phyloP scores from a whole-genome alignment of 1,139 yeast species.

The Lodderomyces oxycetoniae region DNA sequence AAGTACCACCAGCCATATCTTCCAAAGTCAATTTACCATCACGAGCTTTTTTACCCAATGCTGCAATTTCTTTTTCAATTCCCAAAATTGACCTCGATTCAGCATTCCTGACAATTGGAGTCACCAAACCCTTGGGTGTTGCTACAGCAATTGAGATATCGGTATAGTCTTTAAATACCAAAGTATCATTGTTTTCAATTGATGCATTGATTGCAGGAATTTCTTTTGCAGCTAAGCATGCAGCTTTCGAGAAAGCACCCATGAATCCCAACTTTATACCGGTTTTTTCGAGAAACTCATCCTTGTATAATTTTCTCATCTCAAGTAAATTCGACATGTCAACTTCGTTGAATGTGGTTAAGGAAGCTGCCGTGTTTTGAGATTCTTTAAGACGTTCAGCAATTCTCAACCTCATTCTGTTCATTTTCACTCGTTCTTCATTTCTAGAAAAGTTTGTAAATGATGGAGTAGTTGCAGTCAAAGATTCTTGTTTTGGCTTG shows the following conservation, averaged over 20 bases:
- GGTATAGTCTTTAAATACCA: conserved; percentile 93
- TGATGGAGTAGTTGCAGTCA: conserved; percentile 32
- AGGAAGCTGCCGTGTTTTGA: conserved; percentile 97
- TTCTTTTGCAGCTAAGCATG: conserved; percentile 89
- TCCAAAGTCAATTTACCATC: conserved; percentile 94
- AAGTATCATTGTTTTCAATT: conserved; percentile 87
- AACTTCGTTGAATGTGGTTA: conserved; percentile 96
- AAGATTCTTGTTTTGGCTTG: conserved; percentile 17
- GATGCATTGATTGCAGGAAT: conserved; percentile 95
- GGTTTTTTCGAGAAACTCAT: conserved; percentile 88
- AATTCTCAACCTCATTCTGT: conserved; percentile 98
- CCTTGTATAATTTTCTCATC: conserved; percentile 95
- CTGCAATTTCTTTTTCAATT: conserved; percentile 79
- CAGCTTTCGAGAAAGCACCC: conserved; percentile 98
- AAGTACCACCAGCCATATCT: conserved; percentile 99
- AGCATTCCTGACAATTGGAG: conserved; percentile 97
- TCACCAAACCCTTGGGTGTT: conserved; percentile 98
- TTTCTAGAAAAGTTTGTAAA: conserved; percentile 71
- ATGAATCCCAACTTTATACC: conserved; percentile 96
- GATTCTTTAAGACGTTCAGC: conserved; percentile 99
- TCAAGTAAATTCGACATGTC: conserved; percentile 93
- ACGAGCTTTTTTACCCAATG: conserved; percentile 89
- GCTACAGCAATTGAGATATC: conserved; percentile 98
- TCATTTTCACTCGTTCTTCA: conserved; percentile 95
- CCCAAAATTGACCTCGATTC: conserved; percentile 87